A percentile compares a stretch with the other conserved stretches of the same genome.
Conservation (phyloP, 2,329 filamentous ascomycete genomes). For the Exophiala dermatitidis region DNA sequence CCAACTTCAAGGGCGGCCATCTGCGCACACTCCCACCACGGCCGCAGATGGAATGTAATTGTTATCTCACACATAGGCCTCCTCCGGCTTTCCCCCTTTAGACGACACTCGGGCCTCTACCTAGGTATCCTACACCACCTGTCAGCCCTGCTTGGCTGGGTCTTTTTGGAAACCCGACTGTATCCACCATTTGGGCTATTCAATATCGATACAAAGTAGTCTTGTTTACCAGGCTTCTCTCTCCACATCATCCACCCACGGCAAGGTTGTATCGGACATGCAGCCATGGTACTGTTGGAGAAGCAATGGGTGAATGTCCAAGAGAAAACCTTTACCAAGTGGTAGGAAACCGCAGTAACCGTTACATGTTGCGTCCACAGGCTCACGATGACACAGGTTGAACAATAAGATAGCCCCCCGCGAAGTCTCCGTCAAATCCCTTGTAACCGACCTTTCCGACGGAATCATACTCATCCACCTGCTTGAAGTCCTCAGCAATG, state of each 20-base stretch:
- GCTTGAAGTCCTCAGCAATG: conserved; percentile 88
- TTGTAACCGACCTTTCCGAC: conserved; percentile 85
- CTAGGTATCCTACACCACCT: background rate
- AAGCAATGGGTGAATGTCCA: conserved; percentile 70
- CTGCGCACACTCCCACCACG: background rate
- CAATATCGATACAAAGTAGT: background rate
- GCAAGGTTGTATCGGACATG: conserved; percentile 17
- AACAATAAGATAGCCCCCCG: conserved; percentile 87
- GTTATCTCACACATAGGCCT: background rate
- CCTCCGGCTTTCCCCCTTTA: background rate
- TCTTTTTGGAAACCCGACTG: background rate
- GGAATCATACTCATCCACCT: conserved; percentile 95
- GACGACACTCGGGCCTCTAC: conserved; percentile 1
- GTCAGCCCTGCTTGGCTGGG: background rate
- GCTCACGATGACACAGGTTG: conserved; percentile 53
- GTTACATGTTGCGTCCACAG: background rate
- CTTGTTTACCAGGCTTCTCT: background rate
- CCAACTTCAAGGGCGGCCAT: background rate
- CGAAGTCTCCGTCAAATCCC: conserved; percentile 71
- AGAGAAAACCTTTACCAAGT: conserved; percentile 99
- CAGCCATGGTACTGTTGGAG: conserved; percentile 45
- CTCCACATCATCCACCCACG: background rate
- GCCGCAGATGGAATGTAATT: background rate
- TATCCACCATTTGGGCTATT: background rate
- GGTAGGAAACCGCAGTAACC: conserved; percentile 44